These are phyloP conservation scores for Pelargonium myrrhifolium DNA, from an alignment of 441 rosid species.

Conservation along the genomic window DNA sequence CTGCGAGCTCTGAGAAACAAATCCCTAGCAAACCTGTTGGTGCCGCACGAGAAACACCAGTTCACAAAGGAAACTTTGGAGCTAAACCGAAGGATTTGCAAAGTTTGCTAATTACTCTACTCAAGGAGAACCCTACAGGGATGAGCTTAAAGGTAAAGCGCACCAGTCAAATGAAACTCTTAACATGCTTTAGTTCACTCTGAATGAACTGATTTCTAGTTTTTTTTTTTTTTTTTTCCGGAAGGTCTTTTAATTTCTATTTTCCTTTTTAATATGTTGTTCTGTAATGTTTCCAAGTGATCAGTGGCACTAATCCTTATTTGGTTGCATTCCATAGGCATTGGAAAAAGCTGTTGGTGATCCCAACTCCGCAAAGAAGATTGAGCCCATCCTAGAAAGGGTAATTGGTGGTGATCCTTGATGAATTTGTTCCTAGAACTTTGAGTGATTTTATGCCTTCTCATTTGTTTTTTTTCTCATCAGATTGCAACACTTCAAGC, in stretches of 20 bases:
- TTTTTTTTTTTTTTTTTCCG: neutral
- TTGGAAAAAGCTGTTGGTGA: conserved; percentile 79
- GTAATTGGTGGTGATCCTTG: conserved; percentile 39
- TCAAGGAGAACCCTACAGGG: conserved; percentile 66
- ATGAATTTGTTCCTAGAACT: conserved; percentile 21
- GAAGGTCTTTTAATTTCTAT: neutral
- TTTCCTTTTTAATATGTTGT: neutral
- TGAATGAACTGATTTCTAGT: neutral
- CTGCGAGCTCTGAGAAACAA: conserved; percentile 48
- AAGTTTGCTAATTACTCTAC: conserved; percentile 48
- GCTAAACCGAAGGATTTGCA: conserved; percentile 54
- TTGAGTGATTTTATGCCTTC: conserved; percentile 24
- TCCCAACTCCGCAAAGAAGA: conserved; percentile 56
- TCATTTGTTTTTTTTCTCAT: conserved; percentile 28
- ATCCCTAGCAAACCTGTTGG: conserved; percentile 24
- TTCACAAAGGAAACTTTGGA: conserved; percentile 36
- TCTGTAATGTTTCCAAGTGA: conserved; percentile 1
- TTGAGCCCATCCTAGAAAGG: conserved; percentile 61
- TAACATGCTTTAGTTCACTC: neutral
- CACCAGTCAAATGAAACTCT: conserved; percentile 9
- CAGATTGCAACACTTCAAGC: conserved; percentile 82
- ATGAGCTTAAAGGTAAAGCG: conserved; percentile 78
- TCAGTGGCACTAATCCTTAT: conserved; percentile 15
- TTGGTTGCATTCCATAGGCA: conserved; percentile 34
- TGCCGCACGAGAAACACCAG: conserved; percentile 36